These are phyloP conservation scores for Termitomyces sp. DNA, from an alignment of 768 basidiomycete species.

Conservation along the genomic window DNA sequence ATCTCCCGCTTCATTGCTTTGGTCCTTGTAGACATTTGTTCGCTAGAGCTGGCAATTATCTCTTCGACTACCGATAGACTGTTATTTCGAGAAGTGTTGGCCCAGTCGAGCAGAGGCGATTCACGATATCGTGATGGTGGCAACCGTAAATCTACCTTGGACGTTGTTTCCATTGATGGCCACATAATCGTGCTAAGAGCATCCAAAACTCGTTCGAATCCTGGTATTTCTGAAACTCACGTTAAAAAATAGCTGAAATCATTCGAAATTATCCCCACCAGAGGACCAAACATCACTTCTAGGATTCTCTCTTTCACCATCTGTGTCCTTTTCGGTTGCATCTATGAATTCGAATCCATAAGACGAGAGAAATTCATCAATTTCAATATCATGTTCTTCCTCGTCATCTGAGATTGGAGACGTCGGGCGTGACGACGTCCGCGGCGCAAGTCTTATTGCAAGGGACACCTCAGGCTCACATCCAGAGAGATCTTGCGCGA, in stretches of 20 bases:
- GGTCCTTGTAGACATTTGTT: slow-evolving; percentile 23
- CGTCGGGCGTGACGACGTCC: background rate
- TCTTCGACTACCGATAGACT: slow-evolving; percentile 23
- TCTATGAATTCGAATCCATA: slow-evolving; percentile 80
- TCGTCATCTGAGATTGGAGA: slow-evolving; percentile 15
- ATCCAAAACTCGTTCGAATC: slow-evolving; percentile 67
- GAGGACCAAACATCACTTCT: slow-evolving; percentile 15
- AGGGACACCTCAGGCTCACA: slow-evolving; percentile 70
- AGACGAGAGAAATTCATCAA: slow-evolving; percentile 65
- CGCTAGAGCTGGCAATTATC: slow-evolving; percentile 12
- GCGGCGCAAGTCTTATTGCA: slow-evolving; percentile 52
- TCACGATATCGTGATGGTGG: slow-evolving; percentile 23
- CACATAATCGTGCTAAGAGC: slow-evolving; percentile 87
- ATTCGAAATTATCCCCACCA: slow-evolving; percentile 22
- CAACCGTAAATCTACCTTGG: slow-evolving; percentile 15
- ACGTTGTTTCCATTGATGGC: slow-evolving; percentile 65
- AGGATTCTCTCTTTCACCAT: slow-evolving; percentile 11
- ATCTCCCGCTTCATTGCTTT: slow-evolving; percentile 47
- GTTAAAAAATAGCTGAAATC: slow-evolving; percentile 1
- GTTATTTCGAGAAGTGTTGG: slow-evolving; percentile 36
- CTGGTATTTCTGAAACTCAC: slow-evolving; percentile 38
- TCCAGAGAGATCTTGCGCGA: slow-evolving; percentile 45
- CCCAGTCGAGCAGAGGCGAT: slow-evolving; percentile 39
- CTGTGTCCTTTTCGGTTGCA: slow-evolving; percentile 29
- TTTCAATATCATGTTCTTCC: slow-evolving; percentile 42